Evolutionary conservation across 495 filamentous ascomycete species (phyloP).

Genomic region (Gamarada debralockiae): DNA sequence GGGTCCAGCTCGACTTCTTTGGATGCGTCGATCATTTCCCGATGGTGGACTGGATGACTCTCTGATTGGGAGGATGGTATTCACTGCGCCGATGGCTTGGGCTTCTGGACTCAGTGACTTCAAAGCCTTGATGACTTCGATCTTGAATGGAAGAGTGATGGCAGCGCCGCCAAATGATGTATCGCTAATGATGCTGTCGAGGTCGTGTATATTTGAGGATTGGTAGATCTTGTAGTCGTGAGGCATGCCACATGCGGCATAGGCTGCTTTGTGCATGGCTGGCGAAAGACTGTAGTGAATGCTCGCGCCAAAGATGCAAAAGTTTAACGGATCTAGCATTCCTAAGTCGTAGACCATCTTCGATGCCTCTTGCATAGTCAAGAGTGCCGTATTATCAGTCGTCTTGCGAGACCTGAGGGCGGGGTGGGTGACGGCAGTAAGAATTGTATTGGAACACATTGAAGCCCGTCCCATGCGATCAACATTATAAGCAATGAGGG

Average conservation of each 20-base stretch:
- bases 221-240: constrained; percentile 65
- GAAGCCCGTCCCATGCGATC: constrained; percentile 63
- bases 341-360: constrained; percentile 50
- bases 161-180: constrained; percentile 68
- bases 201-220: constrained; percentile 53
- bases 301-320: constrained; percentile 69
- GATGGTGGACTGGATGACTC: constrained; percentile 32
- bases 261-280: constrained; percentile 73
- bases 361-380: constrained; percentile 53
- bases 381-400: constrained; percentile 34
- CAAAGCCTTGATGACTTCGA: constrained; percentile 60
- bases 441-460: constrained; percentile 59
- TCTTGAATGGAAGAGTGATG: constrained; percentile 70
- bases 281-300: constrained; percentile 71
- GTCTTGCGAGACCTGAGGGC: constrained; percentile 27
- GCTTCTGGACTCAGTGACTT: constrained; percentile 68
- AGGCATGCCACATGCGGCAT: constrained; percentile 62
- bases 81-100: constrained; percentile 72
- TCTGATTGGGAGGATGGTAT: constrained; percentile 70
- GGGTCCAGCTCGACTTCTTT: constrained; percentile 58
- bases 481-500: constrained; percentile 67
- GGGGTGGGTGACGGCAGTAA: constrained; percentile 56
- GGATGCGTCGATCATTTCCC: constrained; percentile 52
- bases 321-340: constrained; percentile 58
- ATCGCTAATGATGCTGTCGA: constrained; percentile 57